A percentile compares a stretch with the other conserved stretches of the same genome.
Conservation (phyloP, 208 protist genomes). For the Wallacemonas sp. region DNA sequence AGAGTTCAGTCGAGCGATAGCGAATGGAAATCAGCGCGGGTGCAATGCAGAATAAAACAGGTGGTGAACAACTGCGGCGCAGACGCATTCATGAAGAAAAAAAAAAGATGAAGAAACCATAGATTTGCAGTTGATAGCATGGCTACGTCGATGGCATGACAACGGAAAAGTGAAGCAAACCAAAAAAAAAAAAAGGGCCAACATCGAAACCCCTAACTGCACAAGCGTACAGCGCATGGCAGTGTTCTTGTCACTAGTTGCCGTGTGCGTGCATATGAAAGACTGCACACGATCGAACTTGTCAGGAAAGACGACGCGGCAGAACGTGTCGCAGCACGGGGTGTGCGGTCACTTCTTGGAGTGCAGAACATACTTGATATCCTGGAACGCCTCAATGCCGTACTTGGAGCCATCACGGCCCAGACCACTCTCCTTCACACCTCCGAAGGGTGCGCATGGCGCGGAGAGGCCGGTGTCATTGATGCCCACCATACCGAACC, state of each 20-base stretch:
- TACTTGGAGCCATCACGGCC: constrained; percentile 90
- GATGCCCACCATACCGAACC: constrained; percentile 86
- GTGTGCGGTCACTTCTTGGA: constrained; percentile 55
- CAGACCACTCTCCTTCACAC: constrained; percentile 89
- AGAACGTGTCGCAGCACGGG: no score
- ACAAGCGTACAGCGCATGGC: no score
- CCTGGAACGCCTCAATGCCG: constrained; percentile 83
- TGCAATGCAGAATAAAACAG: background rate
- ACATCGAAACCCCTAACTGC: background rate
- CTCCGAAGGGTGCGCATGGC: constrained; percentile 84
- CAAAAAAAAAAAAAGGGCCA: constrained; percentile 1
- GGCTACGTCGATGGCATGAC: background rate
- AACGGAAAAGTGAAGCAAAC: background rate
- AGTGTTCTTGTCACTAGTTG: no score
- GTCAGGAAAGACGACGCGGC: no score
- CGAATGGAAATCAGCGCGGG: no score
- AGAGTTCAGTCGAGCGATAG: no score
- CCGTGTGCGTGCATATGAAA: no score
- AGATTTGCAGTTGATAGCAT: background rate
- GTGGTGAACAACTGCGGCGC: background rate
- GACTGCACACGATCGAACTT: no score
- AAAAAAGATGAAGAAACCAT: background rate
- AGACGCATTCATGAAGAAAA: no score
- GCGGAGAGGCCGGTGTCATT: constrained; percentile 70
- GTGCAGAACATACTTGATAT: constrained; percentile 82